Percentiles rank a stretch among this genome's conserved stretches.
These are phyloP conservation scores for Colletotrichum agaves DNA, from an alignment of 2,329 filamentous ascomycete genomes.

Conservation along the genomic window DNA sequence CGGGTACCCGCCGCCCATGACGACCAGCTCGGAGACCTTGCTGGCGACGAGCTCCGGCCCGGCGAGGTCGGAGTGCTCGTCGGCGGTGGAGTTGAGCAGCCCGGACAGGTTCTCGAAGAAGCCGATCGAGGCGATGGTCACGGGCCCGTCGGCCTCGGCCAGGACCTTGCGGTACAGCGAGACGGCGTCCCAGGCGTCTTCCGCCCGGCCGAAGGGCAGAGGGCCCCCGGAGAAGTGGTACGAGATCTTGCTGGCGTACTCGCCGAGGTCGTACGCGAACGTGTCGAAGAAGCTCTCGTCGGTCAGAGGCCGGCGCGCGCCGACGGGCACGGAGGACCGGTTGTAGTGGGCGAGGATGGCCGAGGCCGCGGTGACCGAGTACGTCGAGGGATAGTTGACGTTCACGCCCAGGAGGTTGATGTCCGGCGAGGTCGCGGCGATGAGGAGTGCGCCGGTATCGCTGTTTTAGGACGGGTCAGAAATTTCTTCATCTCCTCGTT, in stretches of 20 bases:
- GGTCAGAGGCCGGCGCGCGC: constrained; percentile 51
- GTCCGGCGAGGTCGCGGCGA: constrained; percentile 50
- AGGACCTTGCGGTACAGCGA: constrained; percentile 57
- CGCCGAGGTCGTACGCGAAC: constrained; percentile 51
- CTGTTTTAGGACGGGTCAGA: constrained; percentile 40
- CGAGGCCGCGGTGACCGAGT: constrained; percentile 53
- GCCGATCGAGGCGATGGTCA: constrained; percentile 58
- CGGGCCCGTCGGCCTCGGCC: constrained; percentile 52
- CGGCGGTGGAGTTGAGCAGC: constrained; percentile 56
- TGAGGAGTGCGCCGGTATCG: constrained; percentile 54
- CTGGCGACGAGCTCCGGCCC: constrained; percentile 53
- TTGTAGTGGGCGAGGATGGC: constrained; percentile 55
- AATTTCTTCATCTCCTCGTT: too few relatives aligned
- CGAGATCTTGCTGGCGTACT: constrained; percentile 59
- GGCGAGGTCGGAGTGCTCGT: constrained; percentile 50
- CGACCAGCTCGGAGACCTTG: constrained; percentile 60
- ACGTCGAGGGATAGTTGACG: constrained; percentile 54
- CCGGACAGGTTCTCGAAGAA: constrained; percentile 59
- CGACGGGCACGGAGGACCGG: constrained; percentile 49
- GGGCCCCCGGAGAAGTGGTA: constrained; percentile 52
- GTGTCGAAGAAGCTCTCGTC: constrained; percentile 57
- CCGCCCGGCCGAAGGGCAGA: constrained; percentile 47
- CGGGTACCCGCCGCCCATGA: constrained; percentile 64
- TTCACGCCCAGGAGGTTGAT: constrained; percentile 54
- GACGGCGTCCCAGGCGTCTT: constrained; percentile 54